Evolutionary conservation across 2,329 filamentous ascomycete genomes (phyloP), one percentile per base, ranked within the genome.

Genomic region (Cercospora nicotianae): DNA sequence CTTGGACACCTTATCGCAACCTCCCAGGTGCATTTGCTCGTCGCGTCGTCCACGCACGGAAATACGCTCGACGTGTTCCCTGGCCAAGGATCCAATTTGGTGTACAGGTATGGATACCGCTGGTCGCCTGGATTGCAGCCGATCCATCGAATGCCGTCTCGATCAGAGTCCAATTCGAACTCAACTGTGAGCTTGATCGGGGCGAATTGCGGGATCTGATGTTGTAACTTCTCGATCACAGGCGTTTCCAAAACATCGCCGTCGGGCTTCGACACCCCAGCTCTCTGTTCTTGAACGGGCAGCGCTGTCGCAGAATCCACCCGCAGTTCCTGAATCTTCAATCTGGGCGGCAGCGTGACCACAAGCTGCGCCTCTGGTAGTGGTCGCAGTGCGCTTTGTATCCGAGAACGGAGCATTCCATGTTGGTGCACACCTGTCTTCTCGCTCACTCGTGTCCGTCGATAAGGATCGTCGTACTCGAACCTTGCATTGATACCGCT

Each of bases 141-240:
- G 16, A 96, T 92, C 80, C 97, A 99, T 69, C 97, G 94, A 67
- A 98, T 80, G 23, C 93, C 94, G 78, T 99, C 95, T 57, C 92
- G 87, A 61, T 94, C 90, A 73, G 88, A 87, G 61, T 87, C 88
- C 36, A 92, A 87, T 23, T 85, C 83, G 76, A 97, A 99, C 36
- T 95, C 91, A 66, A 97, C 90, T 58, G 86, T 85, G 55, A 92
- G 77, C 59, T 82, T 86, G 60, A 92, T 76, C n/a, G 87, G 84
- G 63, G 86, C 85, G 75, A 87, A 91, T 67, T 81, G 72, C 60
- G 78, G 69, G n/a, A 69, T 70, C 18, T 73, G 72, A 30, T 75
- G 74, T 51, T 75, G 72, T 57, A 74, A 72, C 12, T 68, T 65
- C 60, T 73, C 75, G 69, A 71, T 66, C 4, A 70, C 67, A 9